These are phyloP conservation scores for Kregervanrija pseudodelftensis DNA, from an alignment of 805 yeast species.

Conservation along the genomic window DNA sequence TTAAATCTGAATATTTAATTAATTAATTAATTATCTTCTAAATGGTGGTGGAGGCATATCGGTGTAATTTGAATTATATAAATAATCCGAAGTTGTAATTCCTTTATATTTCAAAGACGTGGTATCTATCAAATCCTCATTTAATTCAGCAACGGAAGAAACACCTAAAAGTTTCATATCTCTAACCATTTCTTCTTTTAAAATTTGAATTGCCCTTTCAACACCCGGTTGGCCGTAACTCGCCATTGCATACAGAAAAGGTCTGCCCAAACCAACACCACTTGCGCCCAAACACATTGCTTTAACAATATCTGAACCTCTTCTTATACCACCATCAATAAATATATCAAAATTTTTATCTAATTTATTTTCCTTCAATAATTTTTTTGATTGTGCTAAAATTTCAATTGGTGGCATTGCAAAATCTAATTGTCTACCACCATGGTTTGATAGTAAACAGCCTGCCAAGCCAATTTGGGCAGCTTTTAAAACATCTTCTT, in stretches of 20 bases:
- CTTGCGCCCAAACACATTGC: constrained; percentile 72
- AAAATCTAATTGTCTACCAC: constrained; percentile 64
- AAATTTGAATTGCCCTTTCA: constrained; percentile 37
- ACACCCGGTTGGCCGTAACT: constrained; percentile 73
- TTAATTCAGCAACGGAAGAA: constrained; percentile 37
- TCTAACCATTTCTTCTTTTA: constrained; percentile 50
- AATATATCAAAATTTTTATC: constrained; percentile 50
- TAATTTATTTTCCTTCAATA: constrained; percentile 31
- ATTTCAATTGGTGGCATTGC: constrained; percentile 56
- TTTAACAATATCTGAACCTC: constrained; percentile 72
- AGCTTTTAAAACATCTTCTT: constrained; percentile 55
- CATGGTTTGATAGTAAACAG: constrained; percentile 62
- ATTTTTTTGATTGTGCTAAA: constrained; percentile 45
- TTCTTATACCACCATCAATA: constrained; percentile 71
- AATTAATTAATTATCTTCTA: constrained; percentile 2
- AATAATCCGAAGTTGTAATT: constrained; percentile 57
- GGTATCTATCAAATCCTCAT: constrained; percentile 30
- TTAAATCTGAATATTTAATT: neutral
- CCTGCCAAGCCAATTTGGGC: constrained; percentile 53
- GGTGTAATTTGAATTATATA: constrained; percentile 36
- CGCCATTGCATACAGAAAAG: constrained; percentile 71
- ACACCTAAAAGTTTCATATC: constrained; percentile 60
- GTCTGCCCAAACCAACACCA: constrained; percentile 63
- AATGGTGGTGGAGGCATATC: constrained; percentile 24
- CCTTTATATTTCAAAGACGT: constrained; percentile 38